phyloP scores from a whole-genome alignment of 2,329 filamentous ascomycete genomes.

The Nannizzia gypsea region DNA sequence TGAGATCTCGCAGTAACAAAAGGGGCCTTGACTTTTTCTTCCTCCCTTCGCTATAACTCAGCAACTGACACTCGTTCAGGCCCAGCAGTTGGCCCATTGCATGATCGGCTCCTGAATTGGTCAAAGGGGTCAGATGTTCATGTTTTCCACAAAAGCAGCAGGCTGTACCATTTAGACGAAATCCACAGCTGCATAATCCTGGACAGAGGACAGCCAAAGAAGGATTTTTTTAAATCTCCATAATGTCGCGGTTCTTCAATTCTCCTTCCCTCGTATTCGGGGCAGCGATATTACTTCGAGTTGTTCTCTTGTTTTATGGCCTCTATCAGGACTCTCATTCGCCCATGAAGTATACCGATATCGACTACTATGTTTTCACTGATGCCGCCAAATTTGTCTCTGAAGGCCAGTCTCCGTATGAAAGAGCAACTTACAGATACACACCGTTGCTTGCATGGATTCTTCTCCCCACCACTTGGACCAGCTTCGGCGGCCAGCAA shows the following conservation, averaged over 20 bases:
- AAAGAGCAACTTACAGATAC: constrained; percentile 89
- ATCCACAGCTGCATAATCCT: not conserved
- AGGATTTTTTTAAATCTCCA: not conserved
- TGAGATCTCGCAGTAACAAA: not conserved
- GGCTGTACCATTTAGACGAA: not conserved
- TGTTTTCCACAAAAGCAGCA: not conserved
- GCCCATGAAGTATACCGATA: constrained; percentile 94
- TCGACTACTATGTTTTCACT: constrained; percentile 97
- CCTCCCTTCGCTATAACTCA: not conserved
- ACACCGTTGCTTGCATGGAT: constrained; percentile 90
- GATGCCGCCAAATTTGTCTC: constrained; percentile 73
- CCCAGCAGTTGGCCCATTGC: not conserved
- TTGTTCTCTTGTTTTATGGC: constrained; percentile 70
- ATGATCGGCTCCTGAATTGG: not conserved
- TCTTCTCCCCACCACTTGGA: constrained; percentile 63
- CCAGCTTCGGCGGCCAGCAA: constrained; percentile 19
- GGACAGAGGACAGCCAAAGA: not conserved
- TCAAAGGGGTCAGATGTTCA: not conserved
- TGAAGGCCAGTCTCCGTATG: constrained; percentile 62
- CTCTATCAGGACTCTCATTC: constrained; percentile 86
- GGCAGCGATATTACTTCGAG: constrained; percentile 49
- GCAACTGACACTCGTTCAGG: not conserved
- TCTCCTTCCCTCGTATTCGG: constrained; percentile 26
- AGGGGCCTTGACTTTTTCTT: not conserved
- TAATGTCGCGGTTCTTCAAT: constrained; percentile 20